Base-by-base conservation (phyloP, 208 protist genomes). In the Acanthamoeba divionensis region DNA sequence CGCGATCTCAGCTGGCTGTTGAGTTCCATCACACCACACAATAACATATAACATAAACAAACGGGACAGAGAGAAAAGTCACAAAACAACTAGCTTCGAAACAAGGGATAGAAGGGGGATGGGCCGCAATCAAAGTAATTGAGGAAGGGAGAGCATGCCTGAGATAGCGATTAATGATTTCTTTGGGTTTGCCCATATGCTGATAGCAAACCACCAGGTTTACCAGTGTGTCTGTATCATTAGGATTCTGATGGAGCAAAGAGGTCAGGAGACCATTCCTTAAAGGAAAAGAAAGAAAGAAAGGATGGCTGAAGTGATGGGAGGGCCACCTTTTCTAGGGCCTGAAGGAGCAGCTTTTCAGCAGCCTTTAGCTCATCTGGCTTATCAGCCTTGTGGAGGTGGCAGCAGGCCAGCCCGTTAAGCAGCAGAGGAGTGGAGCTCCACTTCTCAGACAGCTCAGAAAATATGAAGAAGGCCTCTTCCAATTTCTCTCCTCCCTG, bases 381-480 rank as follows among this genome's bases (percentile, higher is more conserved):
- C 55, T 91, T 77, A 21, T 91, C 65, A 21, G 55, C 29, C 50
- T 45, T 75, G 29, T 80, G 69, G 62, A 93, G 79, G 24, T 93
- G 73, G 10, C 66, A 69, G 4, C 33, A 63, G 3, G 91, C 91
- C 52, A 93, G 85, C 12, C 91, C 89, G 82, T 93, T 93, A 24
- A 93, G 91, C 41, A 93, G 69, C 9, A 93, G 10, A 18, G 91
- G 77, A 3, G 91, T 91, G 38, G 87, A 26, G 45, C 71, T 86
- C 73, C 90, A 93, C 90, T 92, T 92, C 44, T 93, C 91, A 5
- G 83, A 47, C n/a, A 93, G 90, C 55, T 93, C 91, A 12, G 82
- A 55, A 48, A 92, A 86, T 50, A 92, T 93, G 62, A 83, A 92
- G 63, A 92, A 93, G 8, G 89, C 91, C 41, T 93, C 89, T 48